These are phyloP conservation scores for Chimonanthus praecox DNA, from an alignment of 164 flowering plant genomes.

Conservation along the genomic window DNA sequence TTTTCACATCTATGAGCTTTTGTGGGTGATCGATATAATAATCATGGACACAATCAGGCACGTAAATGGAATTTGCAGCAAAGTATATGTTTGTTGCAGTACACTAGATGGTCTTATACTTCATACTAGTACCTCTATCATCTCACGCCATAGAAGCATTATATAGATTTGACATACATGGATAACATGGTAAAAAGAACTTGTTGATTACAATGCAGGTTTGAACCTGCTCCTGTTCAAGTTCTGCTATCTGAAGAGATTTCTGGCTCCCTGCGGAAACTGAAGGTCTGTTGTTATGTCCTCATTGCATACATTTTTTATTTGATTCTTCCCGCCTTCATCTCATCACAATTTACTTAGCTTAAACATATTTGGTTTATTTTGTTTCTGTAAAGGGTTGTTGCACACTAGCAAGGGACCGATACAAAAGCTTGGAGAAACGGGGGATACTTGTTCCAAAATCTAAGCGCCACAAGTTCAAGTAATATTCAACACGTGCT, in stretches of 20 bases:
- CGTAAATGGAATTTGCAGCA: no score
- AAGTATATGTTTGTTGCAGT: no score
- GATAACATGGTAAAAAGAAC: background rate
- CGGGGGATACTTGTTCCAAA: constrained; percentile 75
- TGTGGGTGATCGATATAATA: no score
- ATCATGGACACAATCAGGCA: no score
- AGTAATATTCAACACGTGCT: no score
- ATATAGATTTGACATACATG: background rate
- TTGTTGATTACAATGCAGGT: constrained; percentile 36
- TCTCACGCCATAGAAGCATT: no score
- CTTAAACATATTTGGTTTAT: background rate
- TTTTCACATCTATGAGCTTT: no score
- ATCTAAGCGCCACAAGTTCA: constrained; percentile 41
- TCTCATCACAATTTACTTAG: background rate
- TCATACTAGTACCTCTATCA: no score
- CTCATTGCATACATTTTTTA: background rate
- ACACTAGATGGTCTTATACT: no score
- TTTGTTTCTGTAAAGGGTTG: constrained; percentile 54
- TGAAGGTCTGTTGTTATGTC: constrained; percentile 48
- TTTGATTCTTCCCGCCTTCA: background rate
- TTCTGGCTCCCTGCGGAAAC: constrained; percentile 80
- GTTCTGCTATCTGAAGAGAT: constrained; percentile 88
- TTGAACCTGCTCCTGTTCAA: constrained; percentile 84
- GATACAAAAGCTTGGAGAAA: constrained; percentile 89
- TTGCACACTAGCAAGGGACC: constrained; percentile 82